Evolutionary conservation across 148 eudicot genomes (phyloP).

Genomic region (Silene latifolia): DNA sequence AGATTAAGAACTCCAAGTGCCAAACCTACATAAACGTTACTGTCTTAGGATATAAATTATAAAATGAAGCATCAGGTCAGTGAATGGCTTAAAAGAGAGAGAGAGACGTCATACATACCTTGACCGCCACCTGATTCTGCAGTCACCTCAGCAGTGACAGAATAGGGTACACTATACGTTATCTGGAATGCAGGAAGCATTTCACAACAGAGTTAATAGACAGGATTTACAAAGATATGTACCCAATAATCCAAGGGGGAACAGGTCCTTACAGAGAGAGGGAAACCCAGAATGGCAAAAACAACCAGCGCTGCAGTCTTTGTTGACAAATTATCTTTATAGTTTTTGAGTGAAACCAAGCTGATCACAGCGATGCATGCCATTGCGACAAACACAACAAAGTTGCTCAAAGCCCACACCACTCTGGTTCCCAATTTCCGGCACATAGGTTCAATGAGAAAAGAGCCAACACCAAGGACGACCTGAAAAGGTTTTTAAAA

Average conservation of each 20-base stretch:
- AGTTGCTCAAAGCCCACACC: constrained; percentile 92
- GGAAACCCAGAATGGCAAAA: constrained; percentile 87
- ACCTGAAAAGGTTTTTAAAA: constrained; percentile 42
- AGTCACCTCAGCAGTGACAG: constrained; percentile 87
- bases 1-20: constrained; percentile 96
- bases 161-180: constrained; percentile 92
- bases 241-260: constrained; percentile 2
- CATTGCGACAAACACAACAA: constrained; percentile 81
- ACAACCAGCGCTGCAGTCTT: constrained; percentile 77
- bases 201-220: neutral
- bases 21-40: constrained; percentile 55
- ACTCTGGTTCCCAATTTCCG: constrained; percentile 68
- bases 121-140: constrained; percentile 99
- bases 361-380: constrained; percentile 82
- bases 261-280: constrained; percentile 70
- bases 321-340: constrained; percentile 54
- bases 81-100: constrained; percentile 1
- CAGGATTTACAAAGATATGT: neutral
- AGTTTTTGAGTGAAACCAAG: constrained; percentile 53
- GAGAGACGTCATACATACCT: constrained; percentile 42
- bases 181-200: constrained; percentile 41
- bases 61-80: neutral
- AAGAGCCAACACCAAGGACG: constrained; percentile 82
- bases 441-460: constrained; percentile 94
- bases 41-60: constrained; percentile 18